A percentile compares a stretch with the other conserved stretches of the same genome.
These are phyloP conservation scores for Cairneyella variabilis DNA, from an alignment of 495 filamentous ascomycete genomes.

Conservation along the genomic window DNA sequence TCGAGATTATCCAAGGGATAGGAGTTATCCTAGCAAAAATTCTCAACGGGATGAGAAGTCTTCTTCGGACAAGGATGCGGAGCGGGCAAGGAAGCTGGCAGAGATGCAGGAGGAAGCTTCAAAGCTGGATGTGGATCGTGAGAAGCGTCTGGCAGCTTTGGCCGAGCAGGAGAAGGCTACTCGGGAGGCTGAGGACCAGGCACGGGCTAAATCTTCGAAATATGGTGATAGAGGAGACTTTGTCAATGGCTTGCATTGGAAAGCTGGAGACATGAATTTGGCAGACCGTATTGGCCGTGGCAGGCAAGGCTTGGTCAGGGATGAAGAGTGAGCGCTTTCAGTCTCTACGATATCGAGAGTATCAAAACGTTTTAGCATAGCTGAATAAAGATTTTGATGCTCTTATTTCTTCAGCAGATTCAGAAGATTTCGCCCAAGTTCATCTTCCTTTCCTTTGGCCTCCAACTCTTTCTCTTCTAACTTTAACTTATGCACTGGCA, in stretches of 20 bases:
- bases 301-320: slow-evolving; percentile 36
- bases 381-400: neutral
- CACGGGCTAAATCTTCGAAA: slow-evolving; percentile 51
- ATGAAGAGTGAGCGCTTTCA: slow-evolving; percentile 33
- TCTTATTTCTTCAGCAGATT: neutral
- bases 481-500: no score
- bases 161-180: slow-evolving; percentile 60
- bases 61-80: slow-evolving; percentile 37
- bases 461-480: no score
- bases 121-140: slow-evolving; percentile 70
- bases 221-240: slow-evolving; percentile 62
- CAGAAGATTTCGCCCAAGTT: neutral
- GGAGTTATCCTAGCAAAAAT: neutral
- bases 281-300: slow-evolving; percentile 50
- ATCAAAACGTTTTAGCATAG: no score
- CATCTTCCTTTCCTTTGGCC: no score
- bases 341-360: no score
- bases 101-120: slow-evolving; percentile 87
- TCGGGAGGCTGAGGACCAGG: slow-evolving; percentile 59
- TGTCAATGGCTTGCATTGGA: slow-evolving; percentile 52
- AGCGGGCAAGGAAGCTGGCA: slow-evolving; percentile 66
- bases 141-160: slow-evolving; percentile 64
- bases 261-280: slow-evolving; percentile 54
- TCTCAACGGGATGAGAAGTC: slow-evolving; percentile 4
- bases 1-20: slow-evolving; percentile 21